Evolutionary conservation across 805 yeast genomes (phyloP), one percentile per base, ranked within the genome.

Genomic region (Metschnikowia colocasiae): DNA sequence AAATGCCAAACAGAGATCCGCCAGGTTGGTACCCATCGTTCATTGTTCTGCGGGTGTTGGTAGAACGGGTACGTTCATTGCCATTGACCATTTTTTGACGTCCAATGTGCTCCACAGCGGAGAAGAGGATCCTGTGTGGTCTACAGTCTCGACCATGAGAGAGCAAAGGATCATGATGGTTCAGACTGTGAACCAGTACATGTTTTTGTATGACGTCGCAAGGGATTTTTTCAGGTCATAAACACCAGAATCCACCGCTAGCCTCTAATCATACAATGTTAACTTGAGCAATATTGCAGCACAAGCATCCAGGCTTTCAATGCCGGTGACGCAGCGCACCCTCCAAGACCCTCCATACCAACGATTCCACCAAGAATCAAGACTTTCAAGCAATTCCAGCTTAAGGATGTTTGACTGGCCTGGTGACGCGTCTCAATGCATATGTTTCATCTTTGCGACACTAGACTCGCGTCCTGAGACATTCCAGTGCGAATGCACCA

Each of bases 1-100:
- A 7, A 35, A 8, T 6, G 32, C 36, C n/a, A 50, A 42, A 16
- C 22, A 26, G 9, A n/a, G n/a, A 1, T 31, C 38, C 10, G 55
- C 57, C 19, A 33, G 33, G 6, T 35, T 54, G 18, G 51, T 51
- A 86, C 22, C 65, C 3, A 52, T 62, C 6, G 61, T 62, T 9
- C 98, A 92, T 65, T 92, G 99, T 61, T 88, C 96, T 6, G 98
- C 98, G 1, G 99, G 99, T 0, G 90, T 96, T 60, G 99, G 99
- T 16, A 73, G 99, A 48, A 89, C 98, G 0, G 99, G 99, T 2
- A 87, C 96, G 1, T 67, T 69, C 37, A 64, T 69, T 38, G 60
- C 72, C 13, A 55, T 69, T 22, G 76, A 72, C 54, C 59, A 72
- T 12, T 52, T 71, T 25, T 48, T 47, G 34, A 43, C 45, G 13